Evolutionary conservation across 306 rosid species (phyloP).

Genomic region (Neltuma alba): DNA sequence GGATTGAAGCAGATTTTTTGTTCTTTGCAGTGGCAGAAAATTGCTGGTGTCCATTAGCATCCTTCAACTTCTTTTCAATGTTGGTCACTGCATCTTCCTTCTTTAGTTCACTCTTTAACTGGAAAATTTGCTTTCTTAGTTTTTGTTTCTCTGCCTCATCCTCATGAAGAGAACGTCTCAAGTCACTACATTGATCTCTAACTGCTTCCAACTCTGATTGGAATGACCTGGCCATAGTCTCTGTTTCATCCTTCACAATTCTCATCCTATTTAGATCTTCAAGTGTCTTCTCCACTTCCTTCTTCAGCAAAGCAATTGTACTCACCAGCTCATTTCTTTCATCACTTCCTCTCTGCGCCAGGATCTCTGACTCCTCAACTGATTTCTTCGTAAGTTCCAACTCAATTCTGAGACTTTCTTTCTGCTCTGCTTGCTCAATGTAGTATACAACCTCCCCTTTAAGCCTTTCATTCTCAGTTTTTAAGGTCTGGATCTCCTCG

Average conservation of each 20-base stretch:
- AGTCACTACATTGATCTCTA: constrained; percentile 59
- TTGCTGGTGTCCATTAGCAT: constrained; percentile 48
- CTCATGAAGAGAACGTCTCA: constrained; percentile 55
- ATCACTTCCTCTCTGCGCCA: constrained; percentile 48
- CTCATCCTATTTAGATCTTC: constrained; percentile 53
- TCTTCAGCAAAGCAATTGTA: constrained; percentile 55
- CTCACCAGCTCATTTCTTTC: constrained; percentile 65
- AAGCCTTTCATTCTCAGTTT: constrained; percentile 65
- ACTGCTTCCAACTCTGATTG: constrained; percentile 63
- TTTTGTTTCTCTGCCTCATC: constrained; percentile 80
- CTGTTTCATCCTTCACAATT: constrained; percentile 59
- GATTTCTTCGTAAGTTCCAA: constrained; percentile 64
- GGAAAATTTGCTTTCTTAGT: constrained; percentile 65
- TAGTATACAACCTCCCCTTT: constrained; percentile 47
- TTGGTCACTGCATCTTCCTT: constrained; percentile 59
- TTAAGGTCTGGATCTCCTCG: constrained; percentile 55
- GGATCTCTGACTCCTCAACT: constrained; percentile 55
- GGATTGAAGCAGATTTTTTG: constrained; percentile 45
- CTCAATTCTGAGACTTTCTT: constrained; percentile 47
- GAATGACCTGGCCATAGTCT: constrained; percentile 43
- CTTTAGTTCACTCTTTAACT: constrained; percentile 63
- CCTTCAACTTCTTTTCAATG: constrained; percentile 66
- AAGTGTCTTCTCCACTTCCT: constrained; percentile 59
- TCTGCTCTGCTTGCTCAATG: constrained; percentile 52
- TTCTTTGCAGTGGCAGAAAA: constrained; percentile 45